Evolutionary conservation across 139 green algal genomes (phyloP), one percentile per base, ranked within the genome.

Genomic region (Haematococcus lacustris): DNA sequence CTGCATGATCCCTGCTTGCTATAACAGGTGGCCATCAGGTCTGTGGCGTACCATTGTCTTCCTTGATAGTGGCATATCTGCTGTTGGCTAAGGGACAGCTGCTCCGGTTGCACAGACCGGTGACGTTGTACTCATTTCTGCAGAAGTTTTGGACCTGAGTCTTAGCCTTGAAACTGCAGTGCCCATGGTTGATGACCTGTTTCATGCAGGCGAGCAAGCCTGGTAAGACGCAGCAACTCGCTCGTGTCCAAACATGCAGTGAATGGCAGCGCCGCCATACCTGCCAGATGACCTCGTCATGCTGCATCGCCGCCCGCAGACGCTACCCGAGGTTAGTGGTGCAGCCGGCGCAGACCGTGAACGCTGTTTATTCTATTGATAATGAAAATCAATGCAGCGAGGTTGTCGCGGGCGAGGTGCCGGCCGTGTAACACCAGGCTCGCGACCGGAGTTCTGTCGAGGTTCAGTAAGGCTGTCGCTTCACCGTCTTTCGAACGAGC

Each of bases 71-170:
- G 0, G 93, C 92, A 77, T 99, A 99, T 35, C 89, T 78, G 73
- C 85, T 94, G 85, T 99, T 99, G 28, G 95, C 95, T 34, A 99
- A 74, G 0, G 95, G 95, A 84, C 95, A 99, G 3, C 81, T 93
- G 75, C 85, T 93, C 47, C 91, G 86, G 75, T 96, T 97, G 85
- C 92, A 97, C 1, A 96, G 86, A 3, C 92, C 95, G 26, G 94
- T 98, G 0, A 99, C 94, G 66, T 99, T 99, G 86, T 97, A 95
- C 87, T 97, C 91, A 69, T 99, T 98, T 33, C 91, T 76, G 83
- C 95, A 99, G 71, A 99, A 99, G 72, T 96, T 98, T 68, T 96
- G 87, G 3, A 86, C 95, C 64, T 88, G 83, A 3, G 90, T 97
- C 68, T 96, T 98, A 28, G 85, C 77, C 74, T 94, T 93, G 88